phyloP scores from a whole-genome alignment of 164 flowering plant species.

The Kalanchoe fedtschenkoi region DNA sequence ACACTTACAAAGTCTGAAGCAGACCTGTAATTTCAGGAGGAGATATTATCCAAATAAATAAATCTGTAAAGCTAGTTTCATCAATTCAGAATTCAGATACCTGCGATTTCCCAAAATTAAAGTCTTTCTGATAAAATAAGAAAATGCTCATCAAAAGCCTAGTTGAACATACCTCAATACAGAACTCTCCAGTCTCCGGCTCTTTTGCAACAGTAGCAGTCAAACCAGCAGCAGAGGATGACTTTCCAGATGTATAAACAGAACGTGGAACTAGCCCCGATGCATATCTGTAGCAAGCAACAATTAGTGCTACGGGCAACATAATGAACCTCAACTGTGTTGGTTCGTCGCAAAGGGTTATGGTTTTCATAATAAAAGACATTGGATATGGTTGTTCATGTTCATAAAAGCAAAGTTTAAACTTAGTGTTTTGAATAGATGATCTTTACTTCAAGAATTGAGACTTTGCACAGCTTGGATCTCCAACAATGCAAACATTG shows the following conservation, averaged over 20 bases:
- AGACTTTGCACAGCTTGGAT: constrained; percentile 98
- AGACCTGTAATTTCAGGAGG: neutral
- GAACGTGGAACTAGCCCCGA: constrained; percentile 80
- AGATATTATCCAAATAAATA: neutral
- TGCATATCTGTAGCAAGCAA: constrained; percentile 50
- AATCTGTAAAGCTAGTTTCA: neutral
- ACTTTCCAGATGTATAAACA: constrained; percentile 95
- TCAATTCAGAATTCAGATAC: neutral
- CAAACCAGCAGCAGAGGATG: constrained; percentile 98
- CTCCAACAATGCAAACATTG: constrained; percentile 97
- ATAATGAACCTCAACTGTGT: neutral
- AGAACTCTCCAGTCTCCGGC: constrained; percentile 98
- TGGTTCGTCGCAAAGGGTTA: no score
- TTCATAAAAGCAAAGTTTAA: neutral
- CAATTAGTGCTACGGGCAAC: neutral
- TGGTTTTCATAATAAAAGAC: neutral
- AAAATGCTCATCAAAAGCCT: neutral
- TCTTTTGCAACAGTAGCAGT: constrained; percentile 99
- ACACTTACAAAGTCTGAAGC: neutral
- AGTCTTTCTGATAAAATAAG: neutral
- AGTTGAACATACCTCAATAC: constrained; percentile 74
- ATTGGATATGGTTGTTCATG: neutral
- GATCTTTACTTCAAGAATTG: constrained; percentile 85
- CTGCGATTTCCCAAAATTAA: neutral
- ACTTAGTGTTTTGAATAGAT: neutral